Evolutionary conservation across 2,329 filamentous ascomycete genomes (phyloP).

Genomic region (Penicillium sp.): DNA sequence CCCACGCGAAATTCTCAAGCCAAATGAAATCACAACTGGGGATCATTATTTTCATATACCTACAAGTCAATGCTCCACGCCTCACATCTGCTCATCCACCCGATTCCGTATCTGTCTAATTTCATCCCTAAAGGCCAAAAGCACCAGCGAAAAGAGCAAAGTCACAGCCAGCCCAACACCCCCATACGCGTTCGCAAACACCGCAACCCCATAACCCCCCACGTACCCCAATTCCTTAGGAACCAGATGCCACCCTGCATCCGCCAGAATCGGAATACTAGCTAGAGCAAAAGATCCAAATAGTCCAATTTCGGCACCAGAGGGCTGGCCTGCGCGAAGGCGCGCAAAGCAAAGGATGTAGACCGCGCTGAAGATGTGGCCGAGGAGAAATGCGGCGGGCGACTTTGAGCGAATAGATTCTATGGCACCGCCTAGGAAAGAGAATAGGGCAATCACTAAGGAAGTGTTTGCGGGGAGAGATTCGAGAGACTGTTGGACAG

Average conservation of each 20-base stretch:
- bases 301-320: not conserved
- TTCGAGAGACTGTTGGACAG: not conserved
- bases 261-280: not conserved
- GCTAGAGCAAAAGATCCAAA: not conserved
- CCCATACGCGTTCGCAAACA: not conserved
- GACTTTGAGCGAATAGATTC: not conserved
- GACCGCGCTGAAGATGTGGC: not conserved
- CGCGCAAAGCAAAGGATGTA: not conserved
- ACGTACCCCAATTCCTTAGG: not conserved
- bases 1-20: not conserved
- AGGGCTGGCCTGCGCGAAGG: not conserved
- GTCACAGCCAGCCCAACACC: not conserved
- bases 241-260: not conserved
- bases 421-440: not conserved
- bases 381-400: not conserved
- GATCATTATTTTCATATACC: no score
- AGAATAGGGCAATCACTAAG: not conserved
- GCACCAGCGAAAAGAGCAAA: not conserved
- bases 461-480: not conserved
- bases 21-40: no score
- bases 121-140: not conserved
- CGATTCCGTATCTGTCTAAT: not conserved
- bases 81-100: not conserved
- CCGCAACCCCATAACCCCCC: not conserved
- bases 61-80: no score